Evolutionary conservation across 805 yeast genomes (phyloP).

Genomic region (Wickerhamomyces canadensis): DNA sequence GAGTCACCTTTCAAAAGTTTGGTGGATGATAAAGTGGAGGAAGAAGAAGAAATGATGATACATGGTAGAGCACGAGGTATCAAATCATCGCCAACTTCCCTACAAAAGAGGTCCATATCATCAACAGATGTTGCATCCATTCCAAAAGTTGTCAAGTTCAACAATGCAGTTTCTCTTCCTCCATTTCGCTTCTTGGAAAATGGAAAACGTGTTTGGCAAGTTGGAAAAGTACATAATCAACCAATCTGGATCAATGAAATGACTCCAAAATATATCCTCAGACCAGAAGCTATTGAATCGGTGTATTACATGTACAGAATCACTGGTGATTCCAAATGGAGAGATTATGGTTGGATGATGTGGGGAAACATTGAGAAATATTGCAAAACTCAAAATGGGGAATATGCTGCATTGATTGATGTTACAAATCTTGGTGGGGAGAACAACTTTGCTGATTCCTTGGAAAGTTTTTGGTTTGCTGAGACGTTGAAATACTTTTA

Average conservation of each 20-base stretch:
- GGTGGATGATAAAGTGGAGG: not conserved
- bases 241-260: constrained; percentile 29
- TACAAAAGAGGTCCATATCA: no score
- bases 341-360: constrained; percentile 47
- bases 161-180: not conserved
- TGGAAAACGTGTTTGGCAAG: constrained; percentile 11
- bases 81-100: no score
- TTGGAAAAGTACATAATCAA: constrained; percentile 13
- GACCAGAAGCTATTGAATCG: constrained; percentile 61
- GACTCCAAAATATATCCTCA: constrained; percentile 37
- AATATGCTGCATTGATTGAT: constrained; percentile 34
- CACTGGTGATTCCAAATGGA: constrained; percentile 55
- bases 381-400: constrained; percentile 27
- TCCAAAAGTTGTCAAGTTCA: not conserved
- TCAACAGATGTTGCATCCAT: not conserved
- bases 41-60: not conserved
- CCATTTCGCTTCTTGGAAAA: constrained; percentile 3
- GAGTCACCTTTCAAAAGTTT: not conserved
- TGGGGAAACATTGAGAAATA: constrained; percentile 32
- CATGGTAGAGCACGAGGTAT: no score
- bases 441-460: constrained; percentile 26
- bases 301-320: constrained; percentile 52
- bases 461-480: constrained; percentile 52
- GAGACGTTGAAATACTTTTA: constrained; percentile 55
- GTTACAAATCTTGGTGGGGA: constrained; percentile 29